Evolutionary conservation across 75 land plant species (phyloP).

Genomic region (Pseudotsuga menziesii): DNA sequence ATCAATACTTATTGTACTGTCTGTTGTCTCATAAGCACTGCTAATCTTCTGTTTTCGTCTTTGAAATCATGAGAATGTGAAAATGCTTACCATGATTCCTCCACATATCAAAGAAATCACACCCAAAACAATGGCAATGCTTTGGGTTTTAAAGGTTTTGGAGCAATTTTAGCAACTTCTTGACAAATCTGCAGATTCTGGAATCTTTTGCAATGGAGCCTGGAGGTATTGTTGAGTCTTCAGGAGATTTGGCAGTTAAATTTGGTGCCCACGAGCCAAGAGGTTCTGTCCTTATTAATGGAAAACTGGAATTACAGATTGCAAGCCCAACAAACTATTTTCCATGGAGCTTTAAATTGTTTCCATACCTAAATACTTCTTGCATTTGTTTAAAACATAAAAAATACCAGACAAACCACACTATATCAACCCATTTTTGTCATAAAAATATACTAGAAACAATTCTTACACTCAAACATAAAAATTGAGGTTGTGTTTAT

Average conservation of each 20-base stretch:
- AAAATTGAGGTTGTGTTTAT: too few relatives aligned
- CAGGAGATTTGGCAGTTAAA: not conserved
- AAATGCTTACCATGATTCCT: constrained; percentile 15
- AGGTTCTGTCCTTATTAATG: constrained; percentile 31
- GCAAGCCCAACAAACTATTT: constrained; percentile 34
- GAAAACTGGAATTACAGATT: constrained; percentile 23
- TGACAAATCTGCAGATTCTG: constrained; percentile 40
- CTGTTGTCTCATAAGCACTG: constrained; percentile 37
- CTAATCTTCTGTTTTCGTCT: constrained; percentile 69
- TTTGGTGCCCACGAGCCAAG: constrained; percentile 14
- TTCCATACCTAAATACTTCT: constrained; percentile 55
- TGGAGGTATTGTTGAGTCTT: constrained; percentile 1
- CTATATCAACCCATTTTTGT: not conserved
- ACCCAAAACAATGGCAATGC: constrained; percentile 24
- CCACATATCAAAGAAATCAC: constrained; percentile 31
- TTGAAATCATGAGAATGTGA: constrained; percentile 49
- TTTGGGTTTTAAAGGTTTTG: constrained; percentile 14
- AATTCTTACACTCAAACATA: too few relatives aligned
- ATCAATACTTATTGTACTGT: constrained; percentile 35
- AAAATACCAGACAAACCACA: not conserved
- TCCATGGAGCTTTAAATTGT: constrained; percentile 75
- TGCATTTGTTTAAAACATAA: constrained; percentile 58
- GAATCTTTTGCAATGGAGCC: constrained; percentile 23
- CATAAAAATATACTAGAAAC: not conserved
- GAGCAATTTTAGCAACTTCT: constrained; percentile 16